Base-by-base conservation (phyloP, 2,329 filamentous ascomycete genomes). In the Dendryphion nanum region DNA sequence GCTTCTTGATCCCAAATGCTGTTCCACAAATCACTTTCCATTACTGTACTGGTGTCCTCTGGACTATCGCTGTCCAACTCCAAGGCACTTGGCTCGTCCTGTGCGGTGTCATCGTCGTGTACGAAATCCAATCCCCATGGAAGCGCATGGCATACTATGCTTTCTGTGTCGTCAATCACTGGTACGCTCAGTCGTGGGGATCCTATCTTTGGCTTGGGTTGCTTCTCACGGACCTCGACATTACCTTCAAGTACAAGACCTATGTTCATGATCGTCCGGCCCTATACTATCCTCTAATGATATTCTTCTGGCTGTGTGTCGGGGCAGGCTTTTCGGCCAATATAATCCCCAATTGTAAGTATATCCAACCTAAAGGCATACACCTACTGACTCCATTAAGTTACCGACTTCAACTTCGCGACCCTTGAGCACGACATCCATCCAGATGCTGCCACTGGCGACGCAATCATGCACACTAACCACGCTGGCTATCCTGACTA, bases 41-140 rank as follows among this genome's bases (percentile, higher is more conserved):
- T 45, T 74, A 71, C 54, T 74, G 72, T 41, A 72, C 71, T 0
- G 71, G 71, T 51, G 71, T 74, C 4, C 59, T 75, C 2, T 75
- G 72, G 72, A 74, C 71, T 3, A 72, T 75, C 20, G 70, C 72
- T 0, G 70, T 75, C 0, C 70, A 73, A 44, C 58, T 74, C 1
- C 72, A 74, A 47, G 70, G 67, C 24, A 63, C 70, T 2, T 74
- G 71, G 64, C 55, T 68, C n/a, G 63, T 68, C 3, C 51, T 75
- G 2, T 51, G 70, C 7, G 70, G 61, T 16, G 59, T 63, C 4
- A 61, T 75, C 18, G 55, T 75, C 16, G 59, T 74, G 20, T 63
- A 61, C 24, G 69, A 74, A 36, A 65, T 72, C 52, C 71, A 69
- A 45, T 69, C 54, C 0, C 63, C 68, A 0, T 71, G 64, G 66